Evolutionary conservation across 139 green algal species (phyloP).

Genomic region (Tetradesmus lagerheimii): DNA sequence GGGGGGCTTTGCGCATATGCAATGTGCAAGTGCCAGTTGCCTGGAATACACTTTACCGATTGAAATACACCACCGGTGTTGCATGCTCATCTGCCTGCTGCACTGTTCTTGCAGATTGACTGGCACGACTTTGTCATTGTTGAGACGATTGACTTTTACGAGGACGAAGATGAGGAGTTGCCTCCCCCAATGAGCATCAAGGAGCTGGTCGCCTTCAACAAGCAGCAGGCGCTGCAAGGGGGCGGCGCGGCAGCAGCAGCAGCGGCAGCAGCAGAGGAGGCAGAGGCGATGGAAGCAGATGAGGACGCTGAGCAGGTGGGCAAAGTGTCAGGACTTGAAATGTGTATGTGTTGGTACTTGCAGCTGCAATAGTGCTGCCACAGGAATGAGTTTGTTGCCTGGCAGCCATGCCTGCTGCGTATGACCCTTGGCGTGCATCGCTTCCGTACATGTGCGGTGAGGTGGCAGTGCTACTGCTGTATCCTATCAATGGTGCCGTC

Average conservation of each 20-base stretch:
- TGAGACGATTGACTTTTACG: slow-evolving; percentile 96
- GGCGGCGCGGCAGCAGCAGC: slow-evolving; percentile 7
- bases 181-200: slow-evolving; percentile 84
- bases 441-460: no score
- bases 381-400: no score
- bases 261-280: slow-evolving; percentile 6
- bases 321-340: no score
- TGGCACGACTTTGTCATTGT: slow-evolving; percentile 98
- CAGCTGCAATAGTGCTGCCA: no score
- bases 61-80: no score
- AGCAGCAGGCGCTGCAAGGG: slow-evolving; percentile 50
- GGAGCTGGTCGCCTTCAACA: slow-evolving; percentile 88
- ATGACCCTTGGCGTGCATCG: no score
- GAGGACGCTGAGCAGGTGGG: slow-evolving; percentile 30
- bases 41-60: no score
- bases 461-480: no score
- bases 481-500: no score
- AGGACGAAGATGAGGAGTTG: slow-evolving; percentile 93
- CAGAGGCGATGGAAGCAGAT: slow-evolving; percentile 12
- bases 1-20: no score
- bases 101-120: slow-evolving; percentile 31
- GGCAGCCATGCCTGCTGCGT: no score
- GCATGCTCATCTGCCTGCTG: background rate
- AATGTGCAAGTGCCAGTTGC: no score
- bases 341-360: background rate